Base-by-base conservation (phyloP, 192 early-diverging fungal genomes). In the Backusella circina region DNA sequence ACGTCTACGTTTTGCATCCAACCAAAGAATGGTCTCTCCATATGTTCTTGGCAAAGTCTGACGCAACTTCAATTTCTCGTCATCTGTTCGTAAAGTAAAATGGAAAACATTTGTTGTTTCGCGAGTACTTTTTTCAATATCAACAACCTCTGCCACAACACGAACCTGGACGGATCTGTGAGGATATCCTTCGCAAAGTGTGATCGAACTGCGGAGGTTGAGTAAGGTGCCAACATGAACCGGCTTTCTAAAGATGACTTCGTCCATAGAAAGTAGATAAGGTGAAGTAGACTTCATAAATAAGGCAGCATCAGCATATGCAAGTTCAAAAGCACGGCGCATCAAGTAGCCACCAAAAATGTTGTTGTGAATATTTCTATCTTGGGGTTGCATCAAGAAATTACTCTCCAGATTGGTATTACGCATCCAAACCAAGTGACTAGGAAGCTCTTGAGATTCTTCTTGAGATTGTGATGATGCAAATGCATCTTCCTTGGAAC, bases 81-180 rank as follows among this genome's bases (percentile, higher is more conserved):
- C 26, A 47, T 76, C 31, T 41, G 70, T 47, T 31, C 31, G 72
- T 75, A 98, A 96, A 35, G 94, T 97, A 70, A 97, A 93, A 83
- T 94, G 90, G 71, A 98, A 98, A 0, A 87, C 87, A 81, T 98
- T 97, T 39, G 93, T 95, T n/a, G 89, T 93, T 44, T 92, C 89
- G 0, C 87, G 77, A 0, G 83, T 83, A 26, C 82, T 86, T 10
- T 83, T 83, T 61, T 82, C 74, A 35, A 93, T 85, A 79, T 96
- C 89, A 51, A 93, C 77, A 13, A 98, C 93, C 81, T 96, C 90
- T 1, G 93, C 94, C 2, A 88, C 84, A 38, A 90, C 93, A 75
- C 87, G 79, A 6, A 88, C 75, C 79, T 90, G 90, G 77, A 91
- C 90, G 3, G 86, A 86, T 47, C 83, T 80, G 70, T 90, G 84